A percentile compares a stretch with the other conserved stretches of the same genome.
Evolutionary conservation across 495 filamentous ascomycete species (phyloP).

Genomic region (Penicillium verhagenii): DNA sequence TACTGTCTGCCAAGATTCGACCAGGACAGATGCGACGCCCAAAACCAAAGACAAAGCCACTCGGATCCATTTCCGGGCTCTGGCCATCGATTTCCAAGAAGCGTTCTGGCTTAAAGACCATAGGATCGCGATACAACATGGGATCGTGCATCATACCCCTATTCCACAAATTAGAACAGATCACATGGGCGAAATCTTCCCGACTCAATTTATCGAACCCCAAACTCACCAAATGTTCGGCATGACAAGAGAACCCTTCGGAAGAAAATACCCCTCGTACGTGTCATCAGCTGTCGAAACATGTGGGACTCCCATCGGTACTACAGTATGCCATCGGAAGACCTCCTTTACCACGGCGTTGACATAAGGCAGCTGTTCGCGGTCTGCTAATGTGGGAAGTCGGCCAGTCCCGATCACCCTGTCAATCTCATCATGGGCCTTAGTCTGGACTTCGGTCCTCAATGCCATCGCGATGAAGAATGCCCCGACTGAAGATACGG

Average conservation of each 20-base stretch:
- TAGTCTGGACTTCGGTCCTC: constrained; percentile 49
- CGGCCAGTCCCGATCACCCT: constrained; percentile 39
- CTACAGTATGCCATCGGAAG: constrained; percentile 44
- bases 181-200: too few species aligned
- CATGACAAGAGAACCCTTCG: constrained; percentile 46
- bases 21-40: not conserved
- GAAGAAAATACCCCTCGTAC: constrained; percentile 51
- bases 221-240: constrained; percentile 45
- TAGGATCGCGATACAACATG: constrained; percentile 24
- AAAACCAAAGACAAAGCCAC: not conserved
- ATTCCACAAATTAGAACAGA: not conserved
- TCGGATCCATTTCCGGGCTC: not conserved
- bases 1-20: not conserved
- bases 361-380: constrained; percentile 39
- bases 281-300: constrained; percentile 50
- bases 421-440: constrained; percentile 60
- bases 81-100: not conserved
- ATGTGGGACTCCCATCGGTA: constrained; percentile 54
- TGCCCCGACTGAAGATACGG: not conserved
- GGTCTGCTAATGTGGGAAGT: constrained; percentile 29
- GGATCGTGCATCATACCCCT: constrained; percentile 24
- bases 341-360: constrained; percentile 43
- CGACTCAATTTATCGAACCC: too few species aligned
- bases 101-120: not conserved
- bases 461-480: constrained; percentile 48